These are phyloP conservation scores for Pichia californica DNA, from an alignment of 805 yeast genomes.

Conservation along the genomic window DNA sequence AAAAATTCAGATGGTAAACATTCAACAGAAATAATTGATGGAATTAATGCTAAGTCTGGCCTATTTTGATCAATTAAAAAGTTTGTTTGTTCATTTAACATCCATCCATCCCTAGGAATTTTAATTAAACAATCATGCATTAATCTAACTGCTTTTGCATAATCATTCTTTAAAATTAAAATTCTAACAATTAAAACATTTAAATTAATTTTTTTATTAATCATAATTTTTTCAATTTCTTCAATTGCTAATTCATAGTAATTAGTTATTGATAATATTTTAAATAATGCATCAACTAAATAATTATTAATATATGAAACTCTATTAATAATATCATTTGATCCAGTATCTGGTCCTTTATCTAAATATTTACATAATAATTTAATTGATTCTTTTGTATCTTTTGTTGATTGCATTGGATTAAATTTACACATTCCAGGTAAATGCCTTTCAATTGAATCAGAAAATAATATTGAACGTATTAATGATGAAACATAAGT, in stretches of 20 bases:
- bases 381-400: constrained; percentile 32
- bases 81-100: constrained; percentile 56
- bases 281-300: constrained; percentile 44
- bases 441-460: constrained; percentile 46
- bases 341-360: constrained; percentile 42
- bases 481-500: constrained; percentile 51
- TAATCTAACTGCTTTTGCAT: constrained; percentile 40
- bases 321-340: constrained; percentile 28
- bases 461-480: constrained; percentile 46
- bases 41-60: constrained; percentile 48
- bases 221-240: constrained; percentile 26
- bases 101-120: constrained; percentile 49
- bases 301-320: constrained; percentile 40
- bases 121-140: constrained; percentile 35
- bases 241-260: constrained; percentile 35
- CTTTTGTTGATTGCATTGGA: constrained; percentile 30
- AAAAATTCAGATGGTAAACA: constrained; percentile 72
- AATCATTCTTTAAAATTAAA: constrained; percentile 35
- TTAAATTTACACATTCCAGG: constrained; percentile 54
- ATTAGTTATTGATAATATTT: constrained; percentile 34
- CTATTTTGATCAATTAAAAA: constrained; percentile 51
- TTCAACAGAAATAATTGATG: constrained; percentile 55
- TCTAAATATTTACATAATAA: constrained; percentile 40
- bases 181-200: constrained; percentile 38
- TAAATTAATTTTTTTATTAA: constrained; percentile 16